phyloP scores from a whole-genome alignment of 2,329 filamentous ascomycete species.

The Dactylellina haptotyla region DNA sequence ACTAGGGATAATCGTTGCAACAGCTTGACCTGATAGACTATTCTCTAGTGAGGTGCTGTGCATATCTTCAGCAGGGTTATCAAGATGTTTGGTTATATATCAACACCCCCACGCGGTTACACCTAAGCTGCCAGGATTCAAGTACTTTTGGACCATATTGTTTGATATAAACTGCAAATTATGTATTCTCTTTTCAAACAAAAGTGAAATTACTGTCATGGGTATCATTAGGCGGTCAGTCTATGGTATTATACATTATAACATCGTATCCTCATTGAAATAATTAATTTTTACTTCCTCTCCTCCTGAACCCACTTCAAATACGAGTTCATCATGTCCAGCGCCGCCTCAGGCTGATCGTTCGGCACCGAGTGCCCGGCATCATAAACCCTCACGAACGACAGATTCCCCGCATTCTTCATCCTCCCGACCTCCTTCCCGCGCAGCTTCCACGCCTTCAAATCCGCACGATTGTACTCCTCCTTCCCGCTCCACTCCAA shows the following conservation, averaged over 20 bases:
- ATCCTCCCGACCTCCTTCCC: conserved; percentile 74
- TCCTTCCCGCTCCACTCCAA: conserved; percentile 93
- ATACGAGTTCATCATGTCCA: conserved; percentile 97
- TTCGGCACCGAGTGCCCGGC: conserved; percentile 98
- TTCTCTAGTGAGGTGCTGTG: no score
- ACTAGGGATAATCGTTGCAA: no score
- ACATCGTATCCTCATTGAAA: not conserved
- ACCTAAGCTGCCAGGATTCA: no score
- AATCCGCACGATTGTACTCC: conserved; percentile 76
- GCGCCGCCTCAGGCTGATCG: conserved; percentile 87
- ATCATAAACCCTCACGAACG: conserved; percentile 86
- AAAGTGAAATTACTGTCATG: no score
- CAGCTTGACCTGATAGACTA: no score
- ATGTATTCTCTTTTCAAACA: not conserved
- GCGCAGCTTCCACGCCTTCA: conserved; percentile 75
- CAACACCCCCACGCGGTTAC: no score
- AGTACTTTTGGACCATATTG: no score
- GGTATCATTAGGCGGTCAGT: no score
- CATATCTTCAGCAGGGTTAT: no score
- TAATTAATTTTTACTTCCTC: no score
- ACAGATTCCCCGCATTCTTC: conserved; percentile 92
- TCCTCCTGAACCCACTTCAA: conserved; percentile 78
- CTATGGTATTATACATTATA: conserved; percentile 24
- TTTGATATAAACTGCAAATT: not conserved
- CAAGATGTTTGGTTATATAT: no score